Evolutionary conservation across 257 asterid species (phyloP).

Genomic region (Hygrophila difformis): DNA sequence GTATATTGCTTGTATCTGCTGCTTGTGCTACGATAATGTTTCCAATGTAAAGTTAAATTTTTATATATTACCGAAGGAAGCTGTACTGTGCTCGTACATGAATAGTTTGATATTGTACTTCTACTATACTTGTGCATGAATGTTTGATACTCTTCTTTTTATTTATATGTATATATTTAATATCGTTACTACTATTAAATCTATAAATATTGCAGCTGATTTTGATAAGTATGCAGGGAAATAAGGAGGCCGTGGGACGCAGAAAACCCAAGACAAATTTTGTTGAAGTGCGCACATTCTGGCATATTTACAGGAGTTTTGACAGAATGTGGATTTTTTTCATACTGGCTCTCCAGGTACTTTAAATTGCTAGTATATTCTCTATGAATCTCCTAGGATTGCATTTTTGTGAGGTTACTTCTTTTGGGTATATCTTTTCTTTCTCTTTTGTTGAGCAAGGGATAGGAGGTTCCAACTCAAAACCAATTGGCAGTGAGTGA

Average conservation of each 20-base stretch:
- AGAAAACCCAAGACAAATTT: slow-evolving; percentile 91
- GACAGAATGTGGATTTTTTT: slow-evolving; percentile 96
- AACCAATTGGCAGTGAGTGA: no score
- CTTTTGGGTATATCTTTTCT: neutral
- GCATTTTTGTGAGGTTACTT: no score
- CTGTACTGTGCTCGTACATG: neutral
- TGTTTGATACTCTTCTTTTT: slow-evolving; percentile 4
- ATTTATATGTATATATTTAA: neutral
- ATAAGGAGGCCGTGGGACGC: slow-evolving; percentile 45
- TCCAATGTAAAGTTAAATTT: no score
- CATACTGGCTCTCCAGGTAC: slow-evolving; percentile 88
- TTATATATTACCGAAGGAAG: slow-evolving; percentile 2
- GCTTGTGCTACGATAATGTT: no score
- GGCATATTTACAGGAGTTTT: slow-evolving; percentile 90
- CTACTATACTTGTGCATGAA: neutral
- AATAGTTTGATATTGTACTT: no score
- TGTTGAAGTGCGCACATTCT: slow-evolving; percentile 94
- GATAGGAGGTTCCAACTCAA: no score
- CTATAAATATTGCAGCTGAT: slow-evolving; percentile 13
- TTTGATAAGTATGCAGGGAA: slow-evolving; percentile 33
- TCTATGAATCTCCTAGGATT: neutral
- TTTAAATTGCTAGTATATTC: slow-evolving; percentile 6
- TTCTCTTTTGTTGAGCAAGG: no score
- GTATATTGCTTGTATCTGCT: no score
- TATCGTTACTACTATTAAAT: no score